These are phyloP conservation scores for Penicillium vulpinum DNA, from an alignment of 2,329 filamentous ascomycete species.

Conservation along the genomic window DNA sequence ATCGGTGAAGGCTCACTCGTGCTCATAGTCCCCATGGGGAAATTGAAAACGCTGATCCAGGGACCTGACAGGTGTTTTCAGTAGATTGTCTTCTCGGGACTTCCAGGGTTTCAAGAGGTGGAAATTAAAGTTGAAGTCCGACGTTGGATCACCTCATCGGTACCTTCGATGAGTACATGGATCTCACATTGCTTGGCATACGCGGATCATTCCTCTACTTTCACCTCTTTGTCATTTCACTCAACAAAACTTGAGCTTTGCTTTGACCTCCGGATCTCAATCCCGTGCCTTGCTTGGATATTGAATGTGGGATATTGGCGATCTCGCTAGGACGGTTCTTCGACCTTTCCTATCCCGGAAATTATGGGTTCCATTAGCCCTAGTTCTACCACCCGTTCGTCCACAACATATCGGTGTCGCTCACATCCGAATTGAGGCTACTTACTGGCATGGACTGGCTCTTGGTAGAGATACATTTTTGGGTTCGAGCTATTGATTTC, in stretches of 20 bases:
- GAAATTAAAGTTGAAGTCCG: not conserved
- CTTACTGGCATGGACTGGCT: not conserved
- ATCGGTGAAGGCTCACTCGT: conserved; percentile 12
- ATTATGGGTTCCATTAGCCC: not conserved
- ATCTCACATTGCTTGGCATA: conserved; percentile 12
- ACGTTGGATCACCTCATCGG: conserved; percentile 19
- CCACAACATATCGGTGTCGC: not conserved
- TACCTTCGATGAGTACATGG: conserved; percentile 6
- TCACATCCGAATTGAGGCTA: not conserved
- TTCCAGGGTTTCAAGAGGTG: not conserved
- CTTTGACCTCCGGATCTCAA: conserved; percentile 1
- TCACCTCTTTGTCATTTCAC: not conserved
- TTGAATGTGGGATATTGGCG: not conserved
- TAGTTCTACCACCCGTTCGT: not conserved
- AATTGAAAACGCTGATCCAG: conserved; percentile 16
- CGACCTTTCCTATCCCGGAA: not conserved
- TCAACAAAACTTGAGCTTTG: conserved; percentile 7
- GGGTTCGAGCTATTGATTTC: conserved; percentile 9
- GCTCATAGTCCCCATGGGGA: conserved; percentile 6
- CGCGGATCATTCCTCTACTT: conserved; percentile 6
- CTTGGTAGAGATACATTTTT: not conserved
- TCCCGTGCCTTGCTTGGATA: not conserved
- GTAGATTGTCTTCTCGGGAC: not conserved
- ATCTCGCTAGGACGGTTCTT: not conserved
- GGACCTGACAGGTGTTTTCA: conserved; percentile 5